Conservation (phyloP, 345 rosid genomes). For the Hirschfeldia incana region DNA sequence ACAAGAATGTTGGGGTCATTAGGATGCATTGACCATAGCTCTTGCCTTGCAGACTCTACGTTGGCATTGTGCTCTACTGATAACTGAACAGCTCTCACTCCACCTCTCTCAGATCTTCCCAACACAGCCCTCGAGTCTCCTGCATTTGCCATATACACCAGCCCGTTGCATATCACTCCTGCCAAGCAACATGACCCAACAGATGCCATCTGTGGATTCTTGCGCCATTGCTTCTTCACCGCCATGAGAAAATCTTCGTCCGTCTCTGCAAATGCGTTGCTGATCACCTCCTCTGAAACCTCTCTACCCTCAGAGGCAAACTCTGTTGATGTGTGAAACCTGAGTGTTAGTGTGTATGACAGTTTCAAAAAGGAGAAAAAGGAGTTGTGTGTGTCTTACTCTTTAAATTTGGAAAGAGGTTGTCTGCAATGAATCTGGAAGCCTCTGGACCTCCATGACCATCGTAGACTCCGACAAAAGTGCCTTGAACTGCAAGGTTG, state of each 20-base stretch:
- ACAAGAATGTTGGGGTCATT: conserved; percentile 60
- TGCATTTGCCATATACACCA: conserved; percentile 62
- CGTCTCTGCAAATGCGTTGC: conserved; percentile 58
- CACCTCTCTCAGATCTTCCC: conserved; percentile 56
- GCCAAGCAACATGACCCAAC: conserved; percentile 82
- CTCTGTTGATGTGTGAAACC: conserved; percentile 40
- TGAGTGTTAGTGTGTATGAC: conserved; percentile 14
- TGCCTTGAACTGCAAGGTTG: conserved; percentile 53
- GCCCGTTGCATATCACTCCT: conserved; percentile 67
- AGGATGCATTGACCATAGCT: conserved; percentile 68
- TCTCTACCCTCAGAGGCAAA: conserved; percentile 51
- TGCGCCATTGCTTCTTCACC: conserved; percentile 66
- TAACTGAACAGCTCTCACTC: conserved; percentile 58
- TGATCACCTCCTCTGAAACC: conserved; percentile 51
- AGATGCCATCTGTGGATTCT: conserved; percentile 66
- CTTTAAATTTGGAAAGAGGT: conserved; percentile 61
- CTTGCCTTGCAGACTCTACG: conserved; percentile 59
- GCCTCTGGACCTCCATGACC: conserved; percentile 89
- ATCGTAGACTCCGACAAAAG: conserved; percentile 76
- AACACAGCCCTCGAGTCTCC: conserved; percentile 81
- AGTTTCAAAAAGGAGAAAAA: conserved; percentile 5
- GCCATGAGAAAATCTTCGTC: conserved; percentile 60
- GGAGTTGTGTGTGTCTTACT: conserved; percentile 42
- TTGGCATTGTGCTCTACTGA: conserved; percentile 81
- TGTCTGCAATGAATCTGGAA: conserved; percentile 59